Evolutionary conservation across 202 grass and related monocot genomes (phyloP).

Genomic region (Hordeum pubiflorum): DNA sequence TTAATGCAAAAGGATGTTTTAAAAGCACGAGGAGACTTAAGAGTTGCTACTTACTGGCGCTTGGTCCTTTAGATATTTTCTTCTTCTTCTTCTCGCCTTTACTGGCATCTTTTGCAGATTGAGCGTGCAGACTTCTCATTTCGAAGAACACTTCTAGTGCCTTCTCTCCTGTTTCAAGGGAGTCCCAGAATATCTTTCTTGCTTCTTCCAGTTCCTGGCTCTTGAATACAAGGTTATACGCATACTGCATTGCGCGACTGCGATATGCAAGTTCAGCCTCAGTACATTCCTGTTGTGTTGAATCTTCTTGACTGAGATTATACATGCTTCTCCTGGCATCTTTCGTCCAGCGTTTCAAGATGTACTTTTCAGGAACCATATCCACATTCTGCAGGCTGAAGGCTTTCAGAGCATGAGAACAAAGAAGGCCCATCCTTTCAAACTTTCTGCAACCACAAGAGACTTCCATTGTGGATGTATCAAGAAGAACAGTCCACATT

Average conservation of each 20-base stretch:
- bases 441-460: constrained; percentile 73
- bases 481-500: constrained; percentile 58
- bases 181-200: constrained; percentile 80
- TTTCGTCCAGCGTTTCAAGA: constrained; percentile 81
- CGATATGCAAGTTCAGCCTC: constrained; percentile 69
- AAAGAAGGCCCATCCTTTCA: constrained; percentile 78
- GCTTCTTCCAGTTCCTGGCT: constrained; percentile 74
- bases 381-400: constrained; percentile 83
- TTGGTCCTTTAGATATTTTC: constrained; percentile 51
- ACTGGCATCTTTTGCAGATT: constrained; percentile 57
- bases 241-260: constrained; percentile 60
- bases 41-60: constrained; percentile 43
- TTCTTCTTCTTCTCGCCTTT: constrained; percentile 57
- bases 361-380: constrained; percentile 71
- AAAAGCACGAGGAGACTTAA: constrained; percentile 21
- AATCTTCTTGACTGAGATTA: constrained; percentile 61
- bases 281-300: constrained; percentile 51
- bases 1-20: constrained; percentile 20
- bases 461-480: constrained; percentile 65
- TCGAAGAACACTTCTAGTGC: constrained; percentile 78
- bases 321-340: constrained; percentile 71
- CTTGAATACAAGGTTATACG: constrained; percentile 59
- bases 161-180: constrained; percentile 77
- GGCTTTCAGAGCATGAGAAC: constrained; percentile 68
- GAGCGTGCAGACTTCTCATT: constrained; percentile 55